Evolutionary conservation across 1,139 yeast species (phyloP).

Genomic region (Pichia sp.): DNA sequence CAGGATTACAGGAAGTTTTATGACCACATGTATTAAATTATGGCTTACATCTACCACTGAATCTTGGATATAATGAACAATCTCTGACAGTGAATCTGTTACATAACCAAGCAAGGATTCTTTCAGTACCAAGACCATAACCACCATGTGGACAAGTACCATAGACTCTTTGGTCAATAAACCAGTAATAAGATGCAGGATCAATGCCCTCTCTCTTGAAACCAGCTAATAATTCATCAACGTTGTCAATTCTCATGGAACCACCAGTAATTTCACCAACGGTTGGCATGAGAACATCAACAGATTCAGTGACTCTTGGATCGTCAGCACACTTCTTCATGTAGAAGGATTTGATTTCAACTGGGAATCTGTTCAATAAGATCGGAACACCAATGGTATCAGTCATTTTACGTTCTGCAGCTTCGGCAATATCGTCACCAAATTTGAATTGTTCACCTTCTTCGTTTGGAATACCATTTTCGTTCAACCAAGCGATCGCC

Average conservation of each 20-base stretch:
- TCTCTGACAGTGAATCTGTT: conserved; percentile 97
- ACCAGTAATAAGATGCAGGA: conserved; percentile 85
- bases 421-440: conserved; percentile 99
- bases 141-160: conserved; percentile 99
- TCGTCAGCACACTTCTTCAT: conserved; percentile 92
- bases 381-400: conserved; percentile 91
- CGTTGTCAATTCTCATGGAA: conserved; percentile 88
- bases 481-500: conserved; percentile 95
- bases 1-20: background rate
- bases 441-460: conserved; percentile 88
- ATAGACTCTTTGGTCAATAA: conserved; percentile 88
- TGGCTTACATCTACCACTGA: conserved; percentile 96
- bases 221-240: conserved; percentile 80
- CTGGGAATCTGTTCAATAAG: conserved; percentile 89
- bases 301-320: conserved; percentile 92
- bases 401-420: conserved; percentile 98
- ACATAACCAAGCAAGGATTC: conserved; percentile 97
- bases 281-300: conserved; percentile 96
- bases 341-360: conserved; percentile 94
- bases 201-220: conserved; percentile 88
- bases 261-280: conserved; percentile 99
- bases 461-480: conserved; percentile 87
- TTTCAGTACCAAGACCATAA: conserved; percentile 96
- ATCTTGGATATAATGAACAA: conserved; percentile 95
- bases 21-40: conserved; percentile 22